Percentiles rank a stretch among this genome's conserved stretches.
These are phyloP conservation scores for Cyclotella cryptica DNA, from an alignment of 108 stramenopile species.

Conservation along the genomic window DNA sequence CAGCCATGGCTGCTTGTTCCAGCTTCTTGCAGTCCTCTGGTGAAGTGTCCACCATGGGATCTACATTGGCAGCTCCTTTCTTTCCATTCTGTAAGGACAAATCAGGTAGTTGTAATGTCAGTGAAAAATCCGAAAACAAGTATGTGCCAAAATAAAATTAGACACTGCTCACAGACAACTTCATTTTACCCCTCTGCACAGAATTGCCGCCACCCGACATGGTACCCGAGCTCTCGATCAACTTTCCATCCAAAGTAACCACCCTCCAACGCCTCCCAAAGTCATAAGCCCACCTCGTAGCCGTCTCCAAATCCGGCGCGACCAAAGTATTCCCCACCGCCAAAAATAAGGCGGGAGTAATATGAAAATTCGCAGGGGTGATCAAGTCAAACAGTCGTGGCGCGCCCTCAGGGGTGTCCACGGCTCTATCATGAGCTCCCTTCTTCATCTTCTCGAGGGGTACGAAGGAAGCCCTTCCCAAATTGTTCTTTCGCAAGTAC, in stretches of 20 bases:
- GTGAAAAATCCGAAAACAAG: neutral
- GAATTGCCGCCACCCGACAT: constrained; percentile 98
- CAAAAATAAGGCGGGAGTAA: constrained; percentile 92
- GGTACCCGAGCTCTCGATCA: constrained; percentile 97
- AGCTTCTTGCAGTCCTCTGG: constrained; percentile 57
- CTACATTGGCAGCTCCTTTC: constrained; percentile 22
- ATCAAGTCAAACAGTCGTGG: constrained; percentile 95
- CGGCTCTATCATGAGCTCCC: constrained; percentile 84
- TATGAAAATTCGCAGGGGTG: constrained; percentile 62
- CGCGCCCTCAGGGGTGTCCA: constrained; percentile 89
- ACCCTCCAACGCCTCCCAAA: constrained; percentile 92
- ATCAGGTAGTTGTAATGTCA: too few relatives aligned
- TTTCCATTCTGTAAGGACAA: constrained; percentile 61
- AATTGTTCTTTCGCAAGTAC: constrained; percentile 87
- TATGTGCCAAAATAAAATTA: neutral
- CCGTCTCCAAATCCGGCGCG: constrained; percentile 93
- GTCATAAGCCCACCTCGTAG: constrained; percentile 93
- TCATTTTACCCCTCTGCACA: constrained; percentile 87
- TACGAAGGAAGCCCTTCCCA: constrained; percentile 97
- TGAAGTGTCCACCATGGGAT: constrained; percentile 44
- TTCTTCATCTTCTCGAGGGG: constrained; percentile 95
- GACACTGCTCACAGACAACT: constrained; percentile 66
- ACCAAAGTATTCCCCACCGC: constrained; percentile 97
- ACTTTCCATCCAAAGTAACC: constrained; percentile 93
- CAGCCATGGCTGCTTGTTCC: constrained; percentile 63